These are phyloP conservation scores for Floccularia luteovirens DNA, from an alignment of 768 basidiomycete species.

Conservation along the genomic window DNA sequence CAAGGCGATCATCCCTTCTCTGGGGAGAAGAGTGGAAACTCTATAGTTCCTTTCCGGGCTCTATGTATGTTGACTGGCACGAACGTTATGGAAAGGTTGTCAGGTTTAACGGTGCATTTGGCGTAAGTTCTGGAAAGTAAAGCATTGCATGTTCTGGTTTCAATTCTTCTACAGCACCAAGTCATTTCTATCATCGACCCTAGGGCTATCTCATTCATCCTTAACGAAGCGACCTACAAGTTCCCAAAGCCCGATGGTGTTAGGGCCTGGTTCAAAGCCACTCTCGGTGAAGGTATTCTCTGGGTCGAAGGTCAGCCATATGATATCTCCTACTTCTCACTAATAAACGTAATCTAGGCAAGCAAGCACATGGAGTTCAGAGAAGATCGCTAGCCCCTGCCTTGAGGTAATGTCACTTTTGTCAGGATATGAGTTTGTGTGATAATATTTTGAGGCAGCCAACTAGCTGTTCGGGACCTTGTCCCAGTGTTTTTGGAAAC, in stretches of 20 bases:
- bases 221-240: constrained; percentile 44
- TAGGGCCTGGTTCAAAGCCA: constrained; percentile 54
- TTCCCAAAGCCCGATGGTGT: constrained; percentile 61
- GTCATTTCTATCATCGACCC: constrained; percentile 51
- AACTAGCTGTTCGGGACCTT: constrained; percentile 45
- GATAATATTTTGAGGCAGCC: constrained; percentile 18
- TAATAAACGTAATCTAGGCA: constrained; percentile 26
- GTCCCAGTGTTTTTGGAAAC: constrained; percentile 48
- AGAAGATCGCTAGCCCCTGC: constrained; percentile 46
- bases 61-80: constrained; percentile 46
- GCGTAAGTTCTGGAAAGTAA: constrained; percentile 26
- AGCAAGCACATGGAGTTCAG: constrained; percentile 48
- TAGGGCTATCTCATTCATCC: constrained; percentile 43
- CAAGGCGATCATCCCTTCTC: constrained; percentile 35
- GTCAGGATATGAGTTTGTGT: too few species aligned
- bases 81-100: constrained; percentile 45
- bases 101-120: constrained; percentile 48
- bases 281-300: constrained; percentile 56
- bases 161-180: constrained; percentile 34
- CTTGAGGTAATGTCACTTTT: constrained; percentile 31
- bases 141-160: constrained; percentile 4
- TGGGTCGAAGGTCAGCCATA: constrained; percentile 49
- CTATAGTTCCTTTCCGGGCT: constrained; percentile 45
- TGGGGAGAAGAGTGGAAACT: constrained; percentile 61
- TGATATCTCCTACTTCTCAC: constrained; percentile 1